Evolutionary conservation across 192 early-diverging fungal species (phyloP), one percentile per base, ranked within the genome.

Genomic region (Backusella circina): DNA sequence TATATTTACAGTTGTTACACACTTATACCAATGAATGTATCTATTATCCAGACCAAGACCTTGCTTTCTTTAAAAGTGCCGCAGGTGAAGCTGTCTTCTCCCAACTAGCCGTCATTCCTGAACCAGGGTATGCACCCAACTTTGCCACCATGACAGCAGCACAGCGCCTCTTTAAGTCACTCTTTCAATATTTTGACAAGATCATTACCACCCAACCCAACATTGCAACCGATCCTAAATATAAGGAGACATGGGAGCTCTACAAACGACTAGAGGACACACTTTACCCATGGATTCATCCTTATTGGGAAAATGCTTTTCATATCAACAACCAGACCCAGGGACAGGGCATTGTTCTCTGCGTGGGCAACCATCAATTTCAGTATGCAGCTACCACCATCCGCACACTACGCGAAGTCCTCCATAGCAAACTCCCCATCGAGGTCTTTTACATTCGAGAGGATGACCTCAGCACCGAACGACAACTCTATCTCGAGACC

Each of bases 381-480:
- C 75, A 83, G 33, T 80, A 76, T 65, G 77, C 81, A 10, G 77
- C 80, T 0, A 80, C 84, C 1, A 70, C 81, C 4, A 85, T 85
- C 21, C 81, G 80, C 36, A 71, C 79, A 6, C 21, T 85, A 36
- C 77, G 84, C 38, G 78, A 82, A 44, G 50, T 67, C 12, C 66
- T 82, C 23, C 75, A 85, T 65, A 82, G 76, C 1, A 69, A 37
- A 5, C 69, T 91, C 16, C 90, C 88, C 9, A 88, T 91, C 32
- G 84, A 91, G 44, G 31, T 91, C 8, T 87, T 89, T 50, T 86
- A 89, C 37, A 79, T 82, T 31, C 86, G 84, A 26, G 79, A 84
- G 1, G 61, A 65, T 0, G 86, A 88, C 38, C 68, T 88, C 1
- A 79, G 83, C 0, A 26, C 16, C 32, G 73, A 74, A 12, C 73